A percentile compares a stretch with the other conserved stretches of the same genome.
Evolutionary conservation across 371 early-diverging fungal species (phyloP).

Genomic region (Funneliformis caledonium): DNA sequence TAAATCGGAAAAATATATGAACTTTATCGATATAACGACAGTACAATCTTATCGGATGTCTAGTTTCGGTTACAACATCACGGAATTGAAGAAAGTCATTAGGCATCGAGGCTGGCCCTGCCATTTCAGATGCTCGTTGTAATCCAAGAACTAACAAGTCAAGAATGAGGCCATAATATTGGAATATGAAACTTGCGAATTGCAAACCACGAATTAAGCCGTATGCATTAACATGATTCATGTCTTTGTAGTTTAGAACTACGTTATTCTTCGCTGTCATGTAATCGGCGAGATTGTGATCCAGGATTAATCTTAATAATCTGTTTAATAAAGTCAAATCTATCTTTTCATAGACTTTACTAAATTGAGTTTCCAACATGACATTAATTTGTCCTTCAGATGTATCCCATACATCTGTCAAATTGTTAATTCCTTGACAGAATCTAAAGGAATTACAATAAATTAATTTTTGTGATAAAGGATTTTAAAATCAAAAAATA

Average conservation of each 20-base stretch:
- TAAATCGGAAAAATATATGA: slow-evolving; percentile 94
- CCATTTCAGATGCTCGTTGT: slow-evolving; percentile 95
- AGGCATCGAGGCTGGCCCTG: slow-evolving; percentile 91
- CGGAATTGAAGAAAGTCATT: slow-evolving; percentile 97
- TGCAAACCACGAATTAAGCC: slow-evolving; percentile 98
- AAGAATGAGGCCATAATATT: slow-evolving; percentile 96
- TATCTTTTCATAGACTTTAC: slow-evolving; percentile 95
- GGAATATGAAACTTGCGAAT: slow-evolving; percentile 97
- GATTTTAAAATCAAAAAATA: neutral
- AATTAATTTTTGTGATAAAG: neutral
- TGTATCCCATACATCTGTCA: slow-evolving; percentile 95
- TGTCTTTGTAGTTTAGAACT: slow-evolving; percentile 98
- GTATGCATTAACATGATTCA: slow-evolving; percentile 96
- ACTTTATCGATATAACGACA: slow-evolving; percentile 93
- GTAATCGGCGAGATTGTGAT: slow-evolving; percentile 98
- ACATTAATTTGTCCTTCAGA: slow-evolving; percentile 91
- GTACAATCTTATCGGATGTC: slow-evolving; percentile 98
- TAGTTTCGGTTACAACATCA: slow-evolving; percentile 88
- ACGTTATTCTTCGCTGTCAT: slow-evolving; percentile 99
- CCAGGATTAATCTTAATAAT: slow-evolving; percentile 93
- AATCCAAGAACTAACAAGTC: slow-evolving; percentile 97
- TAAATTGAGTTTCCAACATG: slow-evolving; percentile 92
- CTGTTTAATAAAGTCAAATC: slow-evolving; percentile 97
- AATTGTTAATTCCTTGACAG: slow-evolving; percentile 96
- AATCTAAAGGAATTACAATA: neutral